Percentiles rank a stretch among this genome's conserved stretches.
phyloP scores from a whole-genome alignment of 441 rosid genomes.

The Corymbia citriodora region DNA sequence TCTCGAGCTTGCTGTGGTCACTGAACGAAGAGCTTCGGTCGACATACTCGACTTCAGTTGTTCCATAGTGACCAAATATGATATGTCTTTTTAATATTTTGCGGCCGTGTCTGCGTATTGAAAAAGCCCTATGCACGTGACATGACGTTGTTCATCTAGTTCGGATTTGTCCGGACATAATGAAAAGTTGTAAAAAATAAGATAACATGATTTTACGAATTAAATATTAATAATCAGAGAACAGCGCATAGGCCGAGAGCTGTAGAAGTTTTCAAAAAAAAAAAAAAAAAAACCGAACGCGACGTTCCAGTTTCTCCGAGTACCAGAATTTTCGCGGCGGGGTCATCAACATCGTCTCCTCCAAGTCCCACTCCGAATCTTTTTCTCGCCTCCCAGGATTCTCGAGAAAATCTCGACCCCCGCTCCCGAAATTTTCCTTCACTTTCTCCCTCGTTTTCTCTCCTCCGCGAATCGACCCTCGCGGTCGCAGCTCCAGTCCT shows the following conservation, averaged over 20 bases:
- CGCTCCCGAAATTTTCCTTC: neutral
- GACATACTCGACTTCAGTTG: neutral
- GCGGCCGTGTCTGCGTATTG: accelerated
- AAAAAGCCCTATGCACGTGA: neutral
- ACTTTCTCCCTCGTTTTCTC: neutral
- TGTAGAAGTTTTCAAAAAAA: neutral
- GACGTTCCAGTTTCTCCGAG: neutral
- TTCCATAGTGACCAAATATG: neutral
- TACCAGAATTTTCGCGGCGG: neutral
- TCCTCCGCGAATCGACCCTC: neutral
- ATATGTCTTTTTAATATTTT: neutral
- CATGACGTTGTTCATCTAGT: neutral
- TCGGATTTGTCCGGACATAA: neutral
- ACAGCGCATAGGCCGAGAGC: neutral
- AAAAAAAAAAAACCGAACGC: neutral
- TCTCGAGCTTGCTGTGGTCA: too few species aligned
- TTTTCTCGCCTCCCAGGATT: neutral
- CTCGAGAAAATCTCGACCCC: neutral
- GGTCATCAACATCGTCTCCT: neutral
- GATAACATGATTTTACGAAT: neutral
- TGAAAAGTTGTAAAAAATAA: neutral
- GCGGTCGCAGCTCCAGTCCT: neutral
- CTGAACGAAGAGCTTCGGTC: accelerated
- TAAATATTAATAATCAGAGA: neutral
- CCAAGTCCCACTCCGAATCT: neutral